A percentile compares a stretch with the other conserved stretches of the same genome.
Evolutionary conservation across 73 alveolate species (phyloP).

Genomic region (Diophrys appendiculata): DNA sequence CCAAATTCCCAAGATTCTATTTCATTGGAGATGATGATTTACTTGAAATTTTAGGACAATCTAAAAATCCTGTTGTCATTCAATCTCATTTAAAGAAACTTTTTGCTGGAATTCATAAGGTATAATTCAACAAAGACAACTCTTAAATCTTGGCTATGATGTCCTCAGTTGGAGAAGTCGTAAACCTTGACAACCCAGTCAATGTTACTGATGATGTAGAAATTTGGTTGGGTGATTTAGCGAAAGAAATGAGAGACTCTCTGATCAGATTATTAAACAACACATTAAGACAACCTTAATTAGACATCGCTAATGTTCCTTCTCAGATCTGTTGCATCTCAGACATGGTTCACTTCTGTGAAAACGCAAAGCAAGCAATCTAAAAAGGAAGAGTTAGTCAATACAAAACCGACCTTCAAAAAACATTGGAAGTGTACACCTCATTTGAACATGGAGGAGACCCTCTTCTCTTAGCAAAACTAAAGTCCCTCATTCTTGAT

Average conservation of each 20-base stretch:
- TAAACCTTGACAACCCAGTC: constrained; percentile 78
- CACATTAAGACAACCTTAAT: constrained; percentile 70
- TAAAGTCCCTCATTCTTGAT: constrained; percentile 96
- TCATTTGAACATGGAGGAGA: constrained; percentile 75
- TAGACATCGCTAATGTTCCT: constrained; percentile 87
- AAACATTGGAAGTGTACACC: constrained; percentile 62
- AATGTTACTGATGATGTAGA: constrained; percentile 97
- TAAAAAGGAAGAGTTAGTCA: constrained; percentile 83
- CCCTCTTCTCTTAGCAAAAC: constrained; percentile 78
- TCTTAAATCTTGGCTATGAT: constrained; percentile 93
- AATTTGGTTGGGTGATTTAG: constrained; percentile 96
- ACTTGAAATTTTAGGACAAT: constrained; percentile 98
- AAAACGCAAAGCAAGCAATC: constrained; percentile 82
- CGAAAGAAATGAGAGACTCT: constrained; percentile 96
- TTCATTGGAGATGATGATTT: constrained; percentile 99
- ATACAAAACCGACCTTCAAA: constrained; percentile 70
- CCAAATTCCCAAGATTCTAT: constrained; percentile 98
- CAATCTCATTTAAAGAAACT: constrained; percentile 98
- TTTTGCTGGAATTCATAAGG: constrained; percentile 97
- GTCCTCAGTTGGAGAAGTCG: constrained; percentile 95
- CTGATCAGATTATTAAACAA: constrained; percentile 72
- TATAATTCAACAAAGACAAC: constrained; percentile 91
- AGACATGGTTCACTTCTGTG: constrained; percentile 94
- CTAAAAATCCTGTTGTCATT: constrained; percentile 97
- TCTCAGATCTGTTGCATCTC: constrained; percentile 94